These are phyloP conservation scores for Ceratocystis papillata DNA, from an alignment of 2,329 filamentous ascomycete species.

Conservation along the genomic window DNA sequence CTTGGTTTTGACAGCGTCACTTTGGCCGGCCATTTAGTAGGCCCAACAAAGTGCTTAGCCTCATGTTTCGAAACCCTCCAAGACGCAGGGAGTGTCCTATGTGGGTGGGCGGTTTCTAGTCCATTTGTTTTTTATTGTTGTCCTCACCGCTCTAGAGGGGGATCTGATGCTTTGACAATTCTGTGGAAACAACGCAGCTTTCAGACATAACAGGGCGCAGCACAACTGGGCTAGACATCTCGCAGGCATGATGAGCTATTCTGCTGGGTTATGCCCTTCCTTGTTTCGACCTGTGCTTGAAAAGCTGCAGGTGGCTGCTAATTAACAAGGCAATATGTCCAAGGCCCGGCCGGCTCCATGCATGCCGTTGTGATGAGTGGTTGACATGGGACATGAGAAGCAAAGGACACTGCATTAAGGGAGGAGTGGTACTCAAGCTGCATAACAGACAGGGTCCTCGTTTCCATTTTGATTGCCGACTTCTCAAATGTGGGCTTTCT, in stretches of 20 bases:
- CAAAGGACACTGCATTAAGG: slow-evolving; percentile 1
- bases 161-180: neutral
- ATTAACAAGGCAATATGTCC: slow-evolving; percentile 7
- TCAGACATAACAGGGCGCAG: neutral
- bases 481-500: neutral
- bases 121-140: neutral
- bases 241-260: neutral
- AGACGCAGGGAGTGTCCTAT: neutral
- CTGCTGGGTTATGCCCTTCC: neutral
- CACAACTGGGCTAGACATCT: neutral
- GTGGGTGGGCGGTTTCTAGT: neutral
- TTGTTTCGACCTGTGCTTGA: slow-evolving; percentile 6
- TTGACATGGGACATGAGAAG: neutral
- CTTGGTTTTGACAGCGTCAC: neutral
- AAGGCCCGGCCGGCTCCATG: neutral
- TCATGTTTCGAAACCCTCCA: neutral
- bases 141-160: neutral
- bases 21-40: too few relatives aligned
- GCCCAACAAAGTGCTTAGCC: neutral
- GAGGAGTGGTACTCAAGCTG: neutral
- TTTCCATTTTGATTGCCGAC: neutral
- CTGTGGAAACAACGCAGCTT: slow-evolving; percentile 5
- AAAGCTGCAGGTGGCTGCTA: slow-evolving; percentile 16
- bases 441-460: neutral
- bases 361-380: neutral